Percentiles rank a stretch among this genome's conserved stretches.
Evolutionary conservation across 164 flowering plant genomes (phyloP).

Genomic region (Stephania japonica): DNA sequence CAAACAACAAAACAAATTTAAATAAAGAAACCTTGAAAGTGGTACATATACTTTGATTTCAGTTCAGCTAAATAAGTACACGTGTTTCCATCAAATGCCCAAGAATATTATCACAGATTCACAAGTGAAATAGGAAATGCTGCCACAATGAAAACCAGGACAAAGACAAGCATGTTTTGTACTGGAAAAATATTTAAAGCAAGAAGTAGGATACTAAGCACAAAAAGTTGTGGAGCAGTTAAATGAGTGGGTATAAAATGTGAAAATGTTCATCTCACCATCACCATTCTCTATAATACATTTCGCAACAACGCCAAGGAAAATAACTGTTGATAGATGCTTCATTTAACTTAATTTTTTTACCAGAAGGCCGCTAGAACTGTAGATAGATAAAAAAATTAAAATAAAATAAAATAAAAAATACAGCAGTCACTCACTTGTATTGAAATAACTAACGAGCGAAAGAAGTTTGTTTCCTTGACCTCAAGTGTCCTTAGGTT

Average conservation of each 20-base stretch:
- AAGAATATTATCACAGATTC: no score
- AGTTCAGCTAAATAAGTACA: not conserved
- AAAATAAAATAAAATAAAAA: not conserved
- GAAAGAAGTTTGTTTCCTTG: not conserved
- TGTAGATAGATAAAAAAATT: not conserved
- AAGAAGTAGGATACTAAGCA: not conserved
- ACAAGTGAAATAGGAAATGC: not conserved
- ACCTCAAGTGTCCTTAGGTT: slow-evolving; percentile 23
- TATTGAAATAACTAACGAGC: not conserved
- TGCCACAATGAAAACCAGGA: not conserved
- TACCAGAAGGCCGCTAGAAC: not conserved
- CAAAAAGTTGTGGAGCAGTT: not conserved
- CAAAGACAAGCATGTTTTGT: not conserved
- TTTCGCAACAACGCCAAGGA: not conserved
- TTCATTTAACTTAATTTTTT: not conserved
- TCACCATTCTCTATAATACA: no score
- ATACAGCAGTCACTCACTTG: slow-evolving; percentile 5
- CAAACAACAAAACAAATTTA: not conserved
- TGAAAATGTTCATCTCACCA: not conserved
- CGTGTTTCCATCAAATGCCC: not conserved
- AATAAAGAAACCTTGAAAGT: not conserved
- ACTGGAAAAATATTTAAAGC: not conserved
- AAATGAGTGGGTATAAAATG: not conserved
- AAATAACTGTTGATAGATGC: not conserved
- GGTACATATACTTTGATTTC: not conserved